phyloP scores from a whole-genome alignment of 2,329 filamentous ascomycete species.

The Sclerotiophoma versabilis region DNA sequence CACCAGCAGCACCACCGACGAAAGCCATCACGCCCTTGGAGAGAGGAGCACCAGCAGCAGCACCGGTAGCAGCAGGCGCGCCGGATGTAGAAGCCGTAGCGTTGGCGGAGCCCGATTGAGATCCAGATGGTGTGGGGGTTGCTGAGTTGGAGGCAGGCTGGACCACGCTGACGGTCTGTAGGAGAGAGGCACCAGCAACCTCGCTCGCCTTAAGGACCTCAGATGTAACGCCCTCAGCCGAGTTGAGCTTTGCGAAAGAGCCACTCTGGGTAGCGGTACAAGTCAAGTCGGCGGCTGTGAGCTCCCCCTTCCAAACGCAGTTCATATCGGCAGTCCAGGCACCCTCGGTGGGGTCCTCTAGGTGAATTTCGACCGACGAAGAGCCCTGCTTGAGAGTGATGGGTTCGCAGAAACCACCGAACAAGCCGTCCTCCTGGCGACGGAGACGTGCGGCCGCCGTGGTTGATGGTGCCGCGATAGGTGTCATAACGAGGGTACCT shows the following conservation, averaged over 20 bases:
- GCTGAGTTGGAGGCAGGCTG: constrained; percentile 19
- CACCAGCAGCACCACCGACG: constrained; percentile 32
- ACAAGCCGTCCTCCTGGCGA: constrained; percentile 19
- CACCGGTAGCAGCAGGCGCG: constrained; percentile 21
- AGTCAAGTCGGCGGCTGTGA: constrained; percentile 31
- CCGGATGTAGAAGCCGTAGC: constrained; percentile 18
- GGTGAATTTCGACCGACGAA: constrained; percentile 26
- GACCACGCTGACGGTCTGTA: constrained; percentile 24
- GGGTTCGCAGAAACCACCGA: constrained; percentile 24
- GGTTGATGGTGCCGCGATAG: constrained; percentile 18
- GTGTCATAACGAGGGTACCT: constrained; percentile 9
- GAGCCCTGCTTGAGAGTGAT: constrained; percentile 36
- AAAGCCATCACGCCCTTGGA: constrained; percentile 30
- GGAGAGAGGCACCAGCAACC: not conserved
- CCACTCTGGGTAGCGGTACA: constrained; percentile 28
- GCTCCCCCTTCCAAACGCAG: constrained; percentile 33
- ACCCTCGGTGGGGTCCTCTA: constrained; percentile 29
- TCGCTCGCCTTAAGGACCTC: constrained; percentile 16
- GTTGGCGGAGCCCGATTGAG: constrained; percentile 4
- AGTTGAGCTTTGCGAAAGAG: constrained; percentile 1
- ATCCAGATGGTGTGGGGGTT: constrained; percentile 11
- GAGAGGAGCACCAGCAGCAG: constrained; percentile 28
- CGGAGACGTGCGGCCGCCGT: constrained; percentile 28
- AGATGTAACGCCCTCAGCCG: not conserved
- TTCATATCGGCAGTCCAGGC: constrained; percentile 28